These are phyloP conservation scores for Prillingera fragicola DNA, from an alignment of 1,284 basidiomycete genomes.

Conservation along the genomic window DNA sequence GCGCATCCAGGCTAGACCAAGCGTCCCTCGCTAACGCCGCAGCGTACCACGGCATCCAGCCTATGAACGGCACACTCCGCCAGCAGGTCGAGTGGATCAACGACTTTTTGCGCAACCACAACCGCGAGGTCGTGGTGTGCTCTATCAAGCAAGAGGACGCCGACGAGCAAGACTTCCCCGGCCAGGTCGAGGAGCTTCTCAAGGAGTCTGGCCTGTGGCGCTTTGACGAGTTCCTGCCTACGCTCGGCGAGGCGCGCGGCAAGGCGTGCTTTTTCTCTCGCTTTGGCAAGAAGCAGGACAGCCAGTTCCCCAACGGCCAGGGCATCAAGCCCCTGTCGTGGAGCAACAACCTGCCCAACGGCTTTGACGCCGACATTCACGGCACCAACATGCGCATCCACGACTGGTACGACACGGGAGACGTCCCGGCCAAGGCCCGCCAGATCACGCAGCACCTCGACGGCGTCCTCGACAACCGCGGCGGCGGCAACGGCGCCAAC, in stretches of 20 bases:
- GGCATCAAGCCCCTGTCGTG: conserved; percentile 75
- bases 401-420: conserved; percentile 59
- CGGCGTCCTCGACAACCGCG: conserved; percentile 12
- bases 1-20: no score
- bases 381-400: conserved; percentile 63
- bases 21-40: not conserved
- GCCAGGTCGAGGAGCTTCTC: conserved; percentile 60
- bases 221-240: conserved; percentile 69
- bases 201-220: conserved; percentile 68
- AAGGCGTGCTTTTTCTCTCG: conserved; percentile 75
- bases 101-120: conserved; percentile 59
- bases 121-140: conserved; percentile 68
- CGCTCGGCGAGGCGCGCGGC: conserved; percentile 72
- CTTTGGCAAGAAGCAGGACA: conserved; percentile 48
- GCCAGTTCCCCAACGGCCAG: conserved; percentile 58
- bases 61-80: conserved; percentile 58
- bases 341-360: conserved; percentile 67
- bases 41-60: conserved; percentile 72
- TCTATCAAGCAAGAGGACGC: conserved; percentile 76
- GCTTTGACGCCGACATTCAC: conserved; percentile 62
- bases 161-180: conserved; percentile 55
- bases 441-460: conserved; percentile 42
- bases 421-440: conserved; percentile 53
- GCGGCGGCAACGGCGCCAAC: conserved; percentile 8
- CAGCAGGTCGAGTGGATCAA: conserved; percentile 59